phyloP scores from a whole-genome alignment of 2,329 filamentous ascomycete species.

The Fusarium penzigii region DNA sequence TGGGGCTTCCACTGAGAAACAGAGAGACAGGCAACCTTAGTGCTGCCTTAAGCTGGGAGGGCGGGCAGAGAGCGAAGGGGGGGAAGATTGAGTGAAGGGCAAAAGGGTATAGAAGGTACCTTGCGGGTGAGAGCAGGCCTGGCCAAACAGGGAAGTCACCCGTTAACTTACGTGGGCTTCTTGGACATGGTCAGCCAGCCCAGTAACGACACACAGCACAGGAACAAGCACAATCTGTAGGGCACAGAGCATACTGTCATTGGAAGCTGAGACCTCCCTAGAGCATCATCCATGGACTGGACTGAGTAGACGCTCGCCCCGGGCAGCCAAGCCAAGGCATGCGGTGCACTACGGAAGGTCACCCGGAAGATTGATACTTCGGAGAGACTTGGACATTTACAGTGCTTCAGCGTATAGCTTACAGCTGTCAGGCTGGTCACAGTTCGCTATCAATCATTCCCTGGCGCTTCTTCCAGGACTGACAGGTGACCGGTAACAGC shows the following conservation, averaged over 20 bases:
- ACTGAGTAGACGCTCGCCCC: constrained; percentile 15
- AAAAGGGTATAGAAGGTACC: constrained; percentile 8
- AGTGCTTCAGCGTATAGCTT: neutral
- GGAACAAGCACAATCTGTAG: constrained; percentile 14
- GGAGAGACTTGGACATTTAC: constrained; percentile 5
- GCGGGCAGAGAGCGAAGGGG: constrained; percentile 3
- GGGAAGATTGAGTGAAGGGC: constrained; percentile 11
- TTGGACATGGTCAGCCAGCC: constrained; percentile 17
- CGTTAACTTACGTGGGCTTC: constrained; percentile 13
- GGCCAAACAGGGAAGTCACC: constrained; percentile 31
- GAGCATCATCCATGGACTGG: neutral
- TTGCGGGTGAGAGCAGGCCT: constrained; percentile 25
- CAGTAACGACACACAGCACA: constrained; percentile 9
- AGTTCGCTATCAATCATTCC: no score
- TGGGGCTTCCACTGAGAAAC: no score
- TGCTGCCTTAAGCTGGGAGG: no score
- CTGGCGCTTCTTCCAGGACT: no score
- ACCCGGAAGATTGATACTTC: constrained; percentile 21
- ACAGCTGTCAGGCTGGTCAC: no score
- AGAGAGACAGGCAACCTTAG: no score
- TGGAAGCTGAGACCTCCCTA: no score
- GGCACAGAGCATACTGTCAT: constrained; percentile 4
- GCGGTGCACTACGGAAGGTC: constrained; percentile 22
- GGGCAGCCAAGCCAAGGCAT: constrained; percentile 24
- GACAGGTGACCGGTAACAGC: neutral